phyloP scores from a whole-genome alignment of 768 basidiomycete genomes.

The Ramaria sp. region DNA sequence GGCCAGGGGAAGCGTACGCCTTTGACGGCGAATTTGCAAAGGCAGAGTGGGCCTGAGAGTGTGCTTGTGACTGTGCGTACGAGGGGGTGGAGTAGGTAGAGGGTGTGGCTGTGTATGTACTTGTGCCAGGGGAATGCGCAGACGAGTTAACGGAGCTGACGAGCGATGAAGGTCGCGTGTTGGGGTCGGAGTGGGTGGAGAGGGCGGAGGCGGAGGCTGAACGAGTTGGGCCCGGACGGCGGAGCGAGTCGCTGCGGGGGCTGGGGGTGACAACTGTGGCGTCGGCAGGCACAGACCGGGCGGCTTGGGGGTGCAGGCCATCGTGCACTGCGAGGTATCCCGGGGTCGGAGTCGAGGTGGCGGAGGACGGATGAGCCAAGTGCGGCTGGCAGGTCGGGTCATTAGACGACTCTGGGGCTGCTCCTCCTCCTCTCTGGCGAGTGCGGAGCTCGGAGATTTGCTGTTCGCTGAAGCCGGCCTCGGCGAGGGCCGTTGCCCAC shows the following conservation, averaged over 20 bases:
- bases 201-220: conserved; percentile 14
- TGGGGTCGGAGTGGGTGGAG: conserved; percentile 16
- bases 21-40: not conserved
- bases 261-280: conserved; percentile 13
- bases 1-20: not conserved
- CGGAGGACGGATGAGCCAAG: not conserved
- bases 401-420: too few relatives aligned
- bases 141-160: not conserved
- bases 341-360: not conserved
- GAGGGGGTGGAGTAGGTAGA: not conserved
- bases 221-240: conserved; percentile 1
- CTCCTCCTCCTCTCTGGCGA: conserved; percentile 23
- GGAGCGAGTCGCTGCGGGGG: conserved; percentile 9
- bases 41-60: too few relatives aligned
- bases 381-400: not conserved
- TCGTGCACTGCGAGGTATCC: too few relatives aligned
- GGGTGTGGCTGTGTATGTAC: not conserved
- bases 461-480: conserved; percentile 55
- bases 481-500: conserved; percentile 51
- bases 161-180: conserved; percentile 24
- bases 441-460: conserved; percentile 54
- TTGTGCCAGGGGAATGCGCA: not conserved
- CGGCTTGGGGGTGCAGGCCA: too few relatives aligned
- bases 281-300: too few relatives aligned
- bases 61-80: not conserved